These are phyloP conservation scores for Pleurotus pulmonarius DNA, from an alignment of 768 basidiomycete species.

Conservation along the genomic window DNA sequence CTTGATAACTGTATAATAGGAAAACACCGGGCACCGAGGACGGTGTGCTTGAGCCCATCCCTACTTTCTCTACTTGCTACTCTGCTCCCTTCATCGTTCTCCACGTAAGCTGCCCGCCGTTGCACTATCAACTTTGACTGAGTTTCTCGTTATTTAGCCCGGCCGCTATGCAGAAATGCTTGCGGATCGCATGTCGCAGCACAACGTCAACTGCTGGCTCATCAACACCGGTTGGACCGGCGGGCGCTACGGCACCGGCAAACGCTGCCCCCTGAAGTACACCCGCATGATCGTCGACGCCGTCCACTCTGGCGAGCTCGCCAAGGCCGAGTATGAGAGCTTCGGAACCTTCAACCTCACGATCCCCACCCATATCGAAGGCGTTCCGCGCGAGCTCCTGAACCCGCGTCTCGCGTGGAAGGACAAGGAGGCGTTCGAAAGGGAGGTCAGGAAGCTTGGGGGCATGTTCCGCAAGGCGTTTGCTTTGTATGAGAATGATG, in stretches of 20 bases:
- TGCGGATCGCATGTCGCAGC: conserved; percentile 86
- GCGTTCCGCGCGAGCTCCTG: conserved; percentile 88
- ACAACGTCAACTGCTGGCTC: conserved; percentile 93
- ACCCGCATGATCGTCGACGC: conserved; percentile 97
- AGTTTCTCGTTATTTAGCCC: conserved; percentile 43
- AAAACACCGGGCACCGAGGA: conserved; percentile 99
- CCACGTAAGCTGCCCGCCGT: conserved; percentile 49
- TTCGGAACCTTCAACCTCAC: conserved; percentile 81
- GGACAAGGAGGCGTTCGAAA: conserved; percentile 84
- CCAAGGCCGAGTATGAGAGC: conserved; percentile 81
- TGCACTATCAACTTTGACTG: not conserved
- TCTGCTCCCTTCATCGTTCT: conserved; percentile 99
- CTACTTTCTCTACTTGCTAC: conserved; percentile 99
- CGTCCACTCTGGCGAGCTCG: conserved; percentile 90
- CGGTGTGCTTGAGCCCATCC: conserved; percentile 95
- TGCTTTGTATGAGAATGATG: conserved; percentile 85
- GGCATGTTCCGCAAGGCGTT: conserved; percentile 96
- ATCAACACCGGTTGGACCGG: conserved; percentile 99
- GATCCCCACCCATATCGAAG: conserved; percentile 79
- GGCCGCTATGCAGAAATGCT: conserved; percentile 97
- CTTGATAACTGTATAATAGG: conserved; percentile 28
- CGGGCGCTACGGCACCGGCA: conserved; percentile 88
- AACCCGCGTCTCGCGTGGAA: conserved; percentile 87
- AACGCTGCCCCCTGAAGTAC: conserved; percentile 94
- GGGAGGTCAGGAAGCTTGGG: conserved; percentile 83